phyloP scores from a whole-genome alignment of 306 rosid species.

The Sindora glabra region DNA sequence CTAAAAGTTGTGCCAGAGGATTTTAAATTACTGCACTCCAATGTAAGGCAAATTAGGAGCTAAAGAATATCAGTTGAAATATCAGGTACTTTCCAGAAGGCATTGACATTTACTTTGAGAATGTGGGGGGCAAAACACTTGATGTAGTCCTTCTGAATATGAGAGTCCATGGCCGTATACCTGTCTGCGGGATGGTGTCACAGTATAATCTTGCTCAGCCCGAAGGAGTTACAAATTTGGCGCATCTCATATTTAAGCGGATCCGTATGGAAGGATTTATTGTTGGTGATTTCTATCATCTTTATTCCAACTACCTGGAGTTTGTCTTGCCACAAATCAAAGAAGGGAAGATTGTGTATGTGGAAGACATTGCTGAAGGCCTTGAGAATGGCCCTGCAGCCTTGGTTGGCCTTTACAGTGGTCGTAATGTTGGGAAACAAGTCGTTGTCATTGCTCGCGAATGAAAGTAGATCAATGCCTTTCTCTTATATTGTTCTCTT shows the following conservation, averaged over 20 bases:
- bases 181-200: not conserved
- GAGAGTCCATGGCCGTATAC: not conserved
- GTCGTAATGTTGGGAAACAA: not conserved
- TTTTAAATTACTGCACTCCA: not conserved
- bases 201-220: not conserved
- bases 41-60: not conserved
- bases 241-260: not conserved
- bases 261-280: not conserved
- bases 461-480: too few relatives aligned
- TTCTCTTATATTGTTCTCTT: too few relatives aligned
- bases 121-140: not conserved
- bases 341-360: not conserved
- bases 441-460: not conserved
- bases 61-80: not conserved
- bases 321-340: not conserved
- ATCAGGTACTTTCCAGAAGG: too few relatives aligned
- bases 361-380: not conserved
- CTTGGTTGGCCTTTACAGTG: not conserved
- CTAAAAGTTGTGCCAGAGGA: not conserved
- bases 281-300: not conserved
- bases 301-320: not conserved
- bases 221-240: not conserved
- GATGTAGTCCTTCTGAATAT: not conserved
- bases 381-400: not conserved
- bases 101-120: too few relatives aligned